A percentile compares a stretch with the other conserved stretches of the same genome.
Conservation (phyloP, 768 basidiomycete species). For the Albatrellus ellisii region DNA sequence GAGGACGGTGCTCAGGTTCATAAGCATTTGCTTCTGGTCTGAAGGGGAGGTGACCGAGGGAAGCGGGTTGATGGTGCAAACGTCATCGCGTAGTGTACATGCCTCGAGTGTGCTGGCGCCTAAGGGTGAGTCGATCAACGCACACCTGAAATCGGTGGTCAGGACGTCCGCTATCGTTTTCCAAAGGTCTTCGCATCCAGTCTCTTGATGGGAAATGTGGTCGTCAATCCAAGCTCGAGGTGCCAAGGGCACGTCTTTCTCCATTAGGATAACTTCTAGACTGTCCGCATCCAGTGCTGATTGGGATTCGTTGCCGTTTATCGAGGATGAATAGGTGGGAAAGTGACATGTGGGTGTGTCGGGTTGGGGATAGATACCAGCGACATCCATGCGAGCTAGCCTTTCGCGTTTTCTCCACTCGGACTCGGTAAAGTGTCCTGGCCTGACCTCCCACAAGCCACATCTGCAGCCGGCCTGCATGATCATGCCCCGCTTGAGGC, state of each 20-base stretch:
- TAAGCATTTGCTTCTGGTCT: too few species aligned
- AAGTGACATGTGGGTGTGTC: too few species aligned
- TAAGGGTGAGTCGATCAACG: not conserved
- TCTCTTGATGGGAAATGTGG: not conserved
- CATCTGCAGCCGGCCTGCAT: not conserved
- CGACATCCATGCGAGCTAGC: not conserved
- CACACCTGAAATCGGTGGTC: not conserved
- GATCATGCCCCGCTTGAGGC: not conserved
- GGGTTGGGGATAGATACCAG: too few species aligned
- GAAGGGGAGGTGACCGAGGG: too few species aligned
- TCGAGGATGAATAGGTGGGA: too few species aligned
- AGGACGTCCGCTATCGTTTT: not conserved
- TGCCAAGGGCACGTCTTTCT: not conserved
- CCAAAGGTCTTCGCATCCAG: not conserved
- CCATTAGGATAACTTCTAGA: not conserved
- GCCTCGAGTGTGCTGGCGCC: not conserved
- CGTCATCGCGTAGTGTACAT: too few species aligned
- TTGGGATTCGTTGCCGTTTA: not conserved
- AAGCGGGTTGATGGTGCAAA: too few species aligned
- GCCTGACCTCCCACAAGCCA: conserved; percentile 1
- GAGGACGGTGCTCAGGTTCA: too few species aligned
- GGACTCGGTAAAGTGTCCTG: not conserved
- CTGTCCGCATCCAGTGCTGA: not conserved
- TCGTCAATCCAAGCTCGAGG: conserved; percentile 1
- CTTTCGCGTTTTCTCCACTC: not conserved